phyloP scores from a whole-genome alignment of 169 alveolate genomes.

The Eimeria tenella region DNA sequence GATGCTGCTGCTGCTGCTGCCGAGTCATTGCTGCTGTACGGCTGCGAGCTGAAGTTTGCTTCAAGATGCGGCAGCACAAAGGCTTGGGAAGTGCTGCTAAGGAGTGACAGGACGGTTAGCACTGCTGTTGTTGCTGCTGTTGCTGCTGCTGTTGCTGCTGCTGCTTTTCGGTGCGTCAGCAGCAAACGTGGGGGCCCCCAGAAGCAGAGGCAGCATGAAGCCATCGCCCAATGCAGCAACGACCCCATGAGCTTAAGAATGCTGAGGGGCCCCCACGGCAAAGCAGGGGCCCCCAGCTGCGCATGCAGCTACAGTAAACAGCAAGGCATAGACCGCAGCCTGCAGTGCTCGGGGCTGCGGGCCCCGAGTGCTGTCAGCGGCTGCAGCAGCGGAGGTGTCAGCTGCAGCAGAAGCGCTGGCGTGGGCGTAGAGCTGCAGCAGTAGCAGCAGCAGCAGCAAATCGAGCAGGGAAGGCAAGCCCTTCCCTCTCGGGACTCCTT shows the following conservation, averaged over 20 bases:
- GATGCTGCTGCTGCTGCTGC: background rate
- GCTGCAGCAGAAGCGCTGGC: background rate
- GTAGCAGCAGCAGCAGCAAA: background rate
- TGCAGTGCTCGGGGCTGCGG: background rate
- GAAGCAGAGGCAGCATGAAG: background rate
- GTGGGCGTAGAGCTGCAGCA: background rate
- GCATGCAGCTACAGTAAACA: background rate
- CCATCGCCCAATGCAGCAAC: background rate
- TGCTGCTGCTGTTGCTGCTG: conserved; percentile 3
- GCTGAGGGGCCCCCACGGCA: background rate
- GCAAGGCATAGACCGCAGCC: background rate
- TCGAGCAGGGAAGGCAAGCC: background rate
- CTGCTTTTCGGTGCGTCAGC: conserved; percentile 15
- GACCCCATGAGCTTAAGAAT: background rate
- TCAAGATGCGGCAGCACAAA: background rate
- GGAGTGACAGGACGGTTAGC: background rate
- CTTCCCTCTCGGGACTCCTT: background rate
- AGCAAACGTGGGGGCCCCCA: conserved; percentile 24
- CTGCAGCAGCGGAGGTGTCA: background rate
- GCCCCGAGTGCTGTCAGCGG: background rate
- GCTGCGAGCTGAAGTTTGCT: background rate
- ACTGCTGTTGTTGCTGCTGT: background rate
- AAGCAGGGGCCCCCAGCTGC: conserved; percentile 1
- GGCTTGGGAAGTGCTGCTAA: conserved; percentile 5
- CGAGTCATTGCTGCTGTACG: background rate